Percentiles rank a stretch among this genome's conserved stretches.
These are phyloP conservation scores for Paramecium octaurelia DNA, from an alignment of 73 alveolate species.

Conservation along the genomic window DNA sequence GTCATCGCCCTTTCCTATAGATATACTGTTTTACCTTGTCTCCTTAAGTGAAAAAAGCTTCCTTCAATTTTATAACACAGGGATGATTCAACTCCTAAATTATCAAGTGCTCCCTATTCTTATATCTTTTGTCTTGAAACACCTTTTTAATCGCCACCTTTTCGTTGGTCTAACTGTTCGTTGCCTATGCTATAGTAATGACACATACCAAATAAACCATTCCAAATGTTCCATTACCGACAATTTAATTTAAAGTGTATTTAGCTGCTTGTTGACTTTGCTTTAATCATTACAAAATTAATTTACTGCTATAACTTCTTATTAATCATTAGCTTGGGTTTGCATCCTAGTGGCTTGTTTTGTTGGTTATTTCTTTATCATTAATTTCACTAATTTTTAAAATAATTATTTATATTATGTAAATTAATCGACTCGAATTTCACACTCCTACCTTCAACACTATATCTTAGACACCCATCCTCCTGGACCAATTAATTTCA, in stretches of 20 bases:
- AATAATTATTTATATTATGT: neutral
- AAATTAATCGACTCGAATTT: neutral
- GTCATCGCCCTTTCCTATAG: constrained; percentile 57
- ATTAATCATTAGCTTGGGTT: neutral
- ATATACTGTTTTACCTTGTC: constrained; percentile 49
- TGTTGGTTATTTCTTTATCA: constrained; percentile 24
- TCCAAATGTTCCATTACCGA: constrained; percentile 64
- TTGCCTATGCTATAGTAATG: constrained; percentile 59
- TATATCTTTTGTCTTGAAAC: constrained; percentile 83
- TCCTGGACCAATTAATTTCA: too few relatives aligned
- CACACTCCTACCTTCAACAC: neutral
- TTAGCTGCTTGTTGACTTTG: neutral
- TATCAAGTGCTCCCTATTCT: constrained; percentile 85
- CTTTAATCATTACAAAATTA: neutral
- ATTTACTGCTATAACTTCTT: neutral
- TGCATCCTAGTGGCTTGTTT: constrained; percentile 24
- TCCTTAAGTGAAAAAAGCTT: constrained; percentile 75
- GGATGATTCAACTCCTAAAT: constrained; percentile 84
- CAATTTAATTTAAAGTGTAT: constrained; percentile 42
- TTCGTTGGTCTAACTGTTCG: constrained; percentile 74
- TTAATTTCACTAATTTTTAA: neutral
- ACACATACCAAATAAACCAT: constrained; percentile 53
- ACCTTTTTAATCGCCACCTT: constrained; percentile 88
- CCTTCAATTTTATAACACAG: constrained; percentile 71
- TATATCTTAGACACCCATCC: neutral